Evolutionary conservation across 768 basidiomycete genomes (phyloP).

Genomic region (Agaricus bisporus): DNA sequence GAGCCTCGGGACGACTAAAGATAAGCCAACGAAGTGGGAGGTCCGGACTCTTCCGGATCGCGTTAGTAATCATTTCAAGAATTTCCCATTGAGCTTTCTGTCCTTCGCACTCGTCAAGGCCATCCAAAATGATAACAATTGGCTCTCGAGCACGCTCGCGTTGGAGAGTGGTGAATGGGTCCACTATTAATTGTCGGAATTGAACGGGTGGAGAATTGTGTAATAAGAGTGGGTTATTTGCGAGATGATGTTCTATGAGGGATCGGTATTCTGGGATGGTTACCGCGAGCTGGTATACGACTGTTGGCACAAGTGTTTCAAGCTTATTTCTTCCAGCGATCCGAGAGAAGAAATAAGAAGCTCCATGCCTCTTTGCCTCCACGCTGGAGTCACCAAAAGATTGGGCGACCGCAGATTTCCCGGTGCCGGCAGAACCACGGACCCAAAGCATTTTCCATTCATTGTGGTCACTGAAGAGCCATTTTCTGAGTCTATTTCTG

Average conservation of each 20-base stretch:
- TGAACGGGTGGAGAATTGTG: background rate
- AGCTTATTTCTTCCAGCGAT: background rate
- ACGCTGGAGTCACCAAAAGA: background rate
- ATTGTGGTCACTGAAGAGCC: background rate
- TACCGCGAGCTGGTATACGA: conserved; percentile 2
- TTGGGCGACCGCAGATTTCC: conserved; percentile 3
- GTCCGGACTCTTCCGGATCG: background rate
- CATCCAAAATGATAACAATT: background rate
- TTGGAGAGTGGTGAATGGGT: background rate
- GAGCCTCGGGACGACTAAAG: background rate
- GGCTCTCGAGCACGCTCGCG: background rate
- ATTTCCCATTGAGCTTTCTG: background rate
- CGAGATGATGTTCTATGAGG: background rate
- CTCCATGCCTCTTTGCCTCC: background rate
- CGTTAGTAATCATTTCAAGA: background rate
- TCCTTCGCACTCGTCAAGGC: conserved; percentile 6
- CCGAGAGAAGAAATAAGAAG: conserved; percentile 4
- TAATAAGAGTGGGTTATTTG: background rate
- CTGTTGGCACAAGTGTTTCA: background rate
- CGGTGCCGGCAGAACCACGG: too few relatives aligned
- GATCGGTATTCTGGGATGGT: background rate
- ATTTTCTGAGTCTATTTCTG: background rate
- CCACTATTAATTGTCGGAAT: background rate
- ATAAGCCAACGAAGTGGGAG: background rate
- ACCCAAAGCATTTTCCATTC: too few relatives aligned